Evolutionary conservation across 164 flowering plant genomes (phyloP).

Genomic region (Brasenia schreberi): DNA sequence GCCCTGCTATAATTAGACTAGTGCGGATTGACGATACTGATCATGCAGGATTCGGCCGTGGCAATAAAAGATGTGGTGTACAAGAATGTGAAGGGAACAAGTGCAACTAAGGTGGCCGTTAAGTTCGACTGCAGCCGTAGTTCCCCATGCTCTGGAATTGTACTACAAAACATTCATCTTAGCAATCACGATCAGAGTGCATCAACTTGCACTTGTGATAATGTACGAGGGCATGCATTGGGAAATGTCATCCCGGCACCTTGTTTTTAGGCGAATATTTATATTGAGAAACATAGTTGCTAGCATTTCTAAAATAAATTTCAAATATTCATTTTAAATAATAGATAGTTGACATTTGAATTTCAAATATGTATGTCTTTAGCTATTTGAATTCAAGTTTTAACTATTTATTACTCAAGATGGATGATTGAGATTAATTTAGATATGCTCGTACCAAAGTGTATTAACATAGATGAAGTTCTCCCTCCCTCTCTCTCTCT

Average conservation of each 20-base stretch:
- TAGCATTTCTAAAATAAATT: not conserved
- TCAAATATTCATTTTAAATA: too few relatives aligned
- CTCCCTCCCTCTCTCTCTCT: too few relatives aligned
- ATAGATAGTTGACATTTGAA: too few relatives aligned
- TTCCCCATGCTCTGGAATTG: slow-evolving; percentile 28
- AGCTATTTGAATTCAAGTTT: too few relatives aligned
- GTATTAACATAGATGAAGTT: too few relatives aligned
- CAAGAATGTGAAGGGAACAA: slow-evolving; percentile 40
- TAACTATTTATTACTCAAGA: too few relatives aligned
- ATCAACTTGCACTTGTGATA: slow-evolving; percentile 17
- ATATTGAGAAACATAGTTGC: not conserved
- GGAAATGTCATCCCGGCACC: slow-evolving; percentile 12
- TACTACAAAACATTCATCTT: slow-evolving; percentile 24
- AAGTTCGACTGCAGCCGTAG: slow-evolving; percentile 31
- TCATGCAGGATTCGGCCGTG: slow-evolving; percentile 31
- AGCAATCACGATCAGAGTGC: slow-evolving; percentile 3
- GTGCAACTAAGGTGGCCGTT: slow-evolving; percentile 28
- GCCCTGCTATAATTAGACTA: not conserved
- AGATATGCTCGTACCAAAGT: too few relatives aligned
- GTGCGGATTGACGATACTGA: not conserved
- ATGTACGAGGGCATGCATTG: slow-evolving; percentile 9
- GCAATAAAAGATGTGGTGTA: slow-evolving; percentile 28
- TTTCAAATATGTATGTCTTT: too few relatives aligned
- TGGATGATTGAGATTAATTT: too few relatives aligned
- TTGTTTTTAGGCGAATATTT: slow-evolving; percentile 1